Evolutionary conservation across 768 basidiomycete genomes (phyloP).

Genomic region (Hericium coralloides): DNA sequence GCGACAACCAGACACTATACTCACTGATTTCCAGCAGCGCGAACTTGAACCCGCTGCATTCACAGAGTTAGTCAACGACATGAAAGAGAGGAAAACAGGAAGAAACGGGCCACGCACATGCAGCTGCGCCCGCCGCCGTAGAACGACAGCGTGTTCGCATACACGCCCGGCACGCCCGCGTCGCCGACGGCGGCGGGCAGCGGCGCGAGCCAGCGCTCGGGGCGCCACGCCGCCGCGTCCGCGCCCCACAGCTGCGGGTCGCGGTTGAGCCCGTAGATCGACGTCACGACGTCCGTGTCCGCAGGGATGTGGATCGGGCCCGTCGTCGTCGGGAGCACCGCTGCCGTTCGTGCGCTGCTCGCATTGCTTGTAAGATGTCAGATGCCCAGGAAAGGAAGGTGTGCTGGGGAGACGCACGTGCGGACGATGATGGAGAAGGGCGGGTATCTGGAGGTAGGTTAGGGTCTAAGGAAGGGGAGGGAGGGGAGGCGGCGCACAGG

Average conservation of each 20-base stretch:
- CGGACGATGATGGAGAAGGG: neutral
- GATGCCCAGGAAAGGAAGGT: neutral
- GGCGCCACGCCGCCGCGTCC: conserved; percentile 4
- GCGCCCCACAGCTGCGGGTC: conserved; percentile 1
- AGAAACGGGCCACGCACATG: neutral
- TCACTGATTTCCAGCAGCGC: conserved; percentile 2
- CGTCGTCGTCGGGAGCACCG: neutral
- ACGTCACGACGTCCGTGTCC: neutral
- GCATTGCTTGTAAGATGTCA: neutral
- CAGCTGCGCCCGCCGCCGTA: neutral
- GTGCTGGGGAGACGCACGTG: neutral
- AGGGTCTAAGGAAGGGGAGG: neutral
- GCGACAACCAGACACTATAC: neutral
- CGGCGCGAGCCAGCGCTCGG: conserved; percentile 1
- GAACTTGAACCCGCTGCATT: neutral
- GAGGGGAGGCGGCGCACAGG: neutral
- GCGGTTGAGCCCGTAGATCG: neutral
- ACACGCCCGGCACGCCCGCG: conserved; percentile 1
- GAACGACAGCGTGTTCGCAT: neutral
- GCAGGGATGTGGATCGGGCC: neutral
- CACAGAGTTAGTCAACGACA: too few species aligned
- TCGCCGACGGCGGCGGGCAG: neutral
- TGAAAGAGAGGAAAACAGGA: neutral
- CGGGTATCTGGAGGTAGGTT: neutral
- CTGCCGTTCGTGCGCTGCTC: neutral